Conservation (phyloP, 768 basidiomycete genomes). For the Solioccasus polychromus region DNA sequence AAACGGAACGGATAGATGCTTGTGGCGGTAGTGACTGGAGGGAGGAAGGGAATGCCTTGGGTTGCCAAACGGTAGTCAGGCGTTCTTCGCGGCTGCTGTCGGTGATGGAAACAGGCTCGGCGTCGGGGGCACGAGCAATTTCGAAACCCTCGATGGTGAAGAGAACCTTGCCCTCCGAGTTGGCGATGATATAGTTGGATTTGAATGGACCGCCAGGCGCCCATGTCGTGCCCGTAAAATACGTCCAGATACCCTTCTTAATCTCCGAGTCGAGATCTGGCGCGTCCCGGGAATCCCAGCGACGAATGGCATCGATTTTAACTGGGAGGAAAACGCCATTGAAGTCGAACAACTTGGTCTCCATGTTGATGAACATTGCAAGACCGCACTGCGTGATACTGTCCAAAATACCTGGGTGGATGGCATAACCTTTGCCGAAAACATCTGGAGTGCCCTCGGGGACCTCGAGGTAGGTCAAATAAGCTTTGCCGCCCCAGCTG, state of each 20-base stretch:
- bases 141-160: conserved; percentile 35
- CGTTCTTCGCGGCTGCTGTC: conserved; percentile 29
- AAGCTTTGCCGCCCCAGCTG: conserved; percentile 27
- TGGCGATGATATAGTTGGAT: conserved; percentile 28
- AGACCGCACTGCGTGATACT: conserved; percentile 33
- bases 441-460: conserved; percentile 25
- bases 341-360: conserved; percentile 30
- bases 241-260: conserved; percentile 31
- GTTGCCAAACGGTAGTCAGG: conserved; percentile 32
- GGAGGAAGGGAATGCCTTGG: conserved; percentile 24
- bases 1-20: conserved; percentile 12
- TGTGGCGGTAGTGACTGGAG: conserved; percentile 4
- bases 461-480: conserved; percentile 23
- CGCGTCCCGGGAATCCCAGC: conserved; percentile 28
- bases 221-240: conserved; percentile 25
- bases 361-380: conserved; percentile 29
- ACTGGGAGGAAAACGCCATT: conserved; percentile 32
- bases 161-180: conserved; percentile 28
- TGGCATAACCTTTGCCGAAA: conserved; percentile 28
- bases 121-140: conserved; percentile 30
- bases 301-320: conserved; percentile 29
- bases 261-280: conserved; percentile 24
- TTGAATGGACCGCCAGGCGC: conserved; percentile 22
- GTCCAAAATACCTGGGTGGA: conserved; percentile 34
- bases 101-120: conserved; percentile 23